Evolutionary conservation across 179 eudicot species (phyloP).

Genomic region (Gypsophila paniculata): DNA sequence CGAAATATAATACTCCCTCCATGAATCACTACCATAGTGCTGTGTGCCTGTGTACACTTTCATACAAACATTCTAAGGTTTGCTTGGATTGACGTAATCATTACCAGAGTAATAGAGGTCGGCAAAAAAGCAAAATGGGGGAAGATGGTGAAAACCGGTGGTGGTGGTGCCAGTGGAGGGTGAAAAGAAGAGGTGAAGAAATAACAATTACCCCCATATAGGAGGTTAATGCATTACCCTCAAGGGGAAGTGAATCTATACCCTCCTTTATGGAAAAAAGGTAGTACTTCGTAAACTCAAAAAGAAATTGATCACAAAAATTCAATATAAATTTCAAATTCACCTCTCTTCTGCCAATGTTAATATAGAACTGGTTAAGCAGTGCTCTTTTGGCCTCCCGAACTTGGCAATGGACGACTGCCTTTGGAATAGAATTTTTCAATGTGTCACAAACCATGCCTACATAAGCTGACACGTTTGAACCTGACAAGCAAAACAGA

Average conservation of each 20-base stretch:
- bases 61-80: too few relatives aligned
- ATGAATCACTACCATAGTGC: too few relatives aligned
- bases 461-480: slow-evolving; percentile 81
- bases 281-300: background rate
- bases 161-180: too few relatives aligned
- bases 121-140: too few relatives aligned
- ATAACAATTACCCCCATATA: too few relatives aligned
- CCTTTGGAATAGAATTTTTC: slow-evolving; percentile 84
- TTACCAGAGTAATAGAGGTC: too few relatives aligned
- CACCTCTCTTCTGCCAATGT: slow-evolving; percentile 89
- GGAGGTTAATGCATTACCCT: too few relatives aligned
- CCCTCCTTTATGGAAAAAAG: background rate
- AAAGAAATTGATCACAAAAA: slow-evolving; percentile 5
- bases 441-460: slow-evolving; percentile 84
- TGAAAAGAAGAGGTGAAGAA: too few relatives aligned
- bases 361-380: slow-evolving; percentile 75
- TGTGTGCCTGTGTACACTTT: too few relatives aligned
- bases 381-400: slow-evolving; percentile 77
- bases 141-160: too few relatives aligned
- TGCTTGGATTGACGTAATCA: too few relatives aligned
- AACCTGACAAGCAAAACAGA: slow-evolving; percentile 40
- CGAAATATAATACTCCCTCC: background rate
- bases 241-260: too few relatives aligned
- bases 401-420: slow-evolving; percentile 94
- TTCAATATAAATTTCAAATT: background rate